Percentiles rank a stretch among this genome's conserved stretches.
These are phyloP conservation scores for Candida easanensis DNA, from an alignment of 805 yeast genomes.

Conservation along the genomic window DNA sequence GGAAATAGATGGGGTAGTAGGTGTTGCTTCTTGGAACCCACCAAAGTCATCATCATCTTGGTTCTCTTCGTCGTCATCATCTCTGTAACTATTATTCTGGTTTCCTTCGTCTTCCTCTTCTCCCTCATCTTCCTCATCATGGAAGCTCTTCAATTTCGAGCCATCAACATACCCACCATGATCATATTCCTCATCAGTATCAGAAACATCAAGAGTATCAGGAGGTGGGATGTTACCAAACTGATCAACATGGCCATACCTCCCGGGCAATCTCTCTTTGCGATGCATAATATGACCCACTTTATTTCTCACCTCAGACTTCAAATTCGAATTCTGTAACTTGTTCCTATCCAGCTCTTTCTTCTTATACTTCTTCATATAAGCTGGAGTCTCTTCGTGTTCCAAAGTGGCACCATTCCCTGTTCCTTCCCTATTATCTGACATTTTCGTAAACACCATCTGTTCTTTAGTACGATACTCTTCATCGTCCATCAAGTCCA, in stretches of 20 bases:
- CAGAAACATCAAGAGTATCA: conserved; percentile 1
- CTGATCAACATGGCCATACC: conserved; percentile 3
- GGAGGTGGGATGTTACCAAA: not conserved
- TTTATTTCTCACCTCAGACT: conserved; percentile 14
- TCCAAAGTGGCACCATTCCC: conserved; percentile 8
- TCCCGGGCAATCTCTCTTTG: conserved; percentile 10
- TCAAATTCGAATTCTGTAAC: conserved; percentile 17
- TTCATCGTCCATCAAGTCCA: conserved; percentile 7
- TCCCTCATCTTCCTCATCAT: not conserved
- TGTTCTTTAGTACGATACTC: conserved; percentile 7
- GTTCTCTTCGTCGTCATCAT: conserved; percentile 21
- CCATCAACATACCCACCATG: conserved; percentile 12
- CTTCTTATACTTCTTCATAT: conserved; percentile 9
- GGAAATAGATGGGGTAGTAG: not conserved
- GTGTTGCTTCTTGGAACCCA: conserved; percentile 28
- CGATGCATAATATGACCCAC: conserved; percentile 6
- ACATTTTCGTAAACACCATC: conserved; percentile 9
- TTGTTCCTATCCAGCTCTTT: conserved; percentile 17
- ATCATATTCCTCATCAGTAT: conserved; percentile 16
- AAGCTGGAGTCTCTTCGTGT: conserved; percentile 9
- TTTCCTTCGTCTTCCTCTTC: conserved; percentile 8
- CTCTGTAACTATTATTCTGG: conserved; percentile 19
- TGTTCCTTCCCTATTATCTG: not conserved
- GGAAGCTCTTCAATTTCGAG: not conserved
- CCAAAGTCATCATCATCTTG: conserved; percentile 36